A percentile compares a stretch with the other conserved stretches of the same genome.
Conservation (phyloP, 345 rosid species). For the Camelina hispida region DNA sequence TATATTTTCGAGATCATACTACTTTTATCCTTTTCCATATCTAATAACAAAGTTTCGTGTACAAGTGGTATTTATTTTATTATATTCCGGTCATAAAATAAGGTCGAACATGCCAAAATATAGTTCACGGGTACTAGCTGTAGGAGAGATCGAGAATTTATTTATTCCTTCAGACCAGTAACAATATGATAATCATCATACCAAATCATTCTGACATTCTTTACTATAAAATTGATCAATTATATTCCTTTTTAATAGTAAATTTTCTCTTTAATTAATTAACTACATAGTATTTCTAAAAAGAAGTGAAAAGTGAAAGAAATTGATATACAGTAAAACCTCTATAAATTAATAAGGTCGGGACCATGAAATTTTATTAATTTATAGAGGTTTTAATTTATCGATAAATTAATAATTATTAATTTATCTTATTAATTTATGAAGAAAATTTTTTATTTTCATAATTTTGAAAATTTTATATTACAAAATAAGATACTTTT, state of each 20-base stretch:
- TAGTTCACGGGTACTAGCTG: conserved; percentile 32
- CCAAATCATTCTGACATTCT: background rate
- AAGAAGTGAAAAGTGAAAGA: background rate
- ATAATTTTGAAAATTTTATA: too few species aligned
- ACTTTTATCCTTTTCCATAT: conserved; percentile 3
- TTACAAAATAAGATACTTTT: too few species aligned
- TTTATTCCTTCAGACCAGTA: background rate
- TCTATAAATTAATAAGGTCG: too few species aligned
- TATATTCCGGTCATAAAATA: background rate
- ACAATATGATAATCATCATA: conserved; percentile 5
- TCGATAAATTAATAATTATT: too few species aligned
- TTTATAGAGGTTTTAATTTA: too few species aligned
- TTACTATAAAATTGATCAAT: background rate
- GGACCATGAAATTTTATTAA: too few species aligned
- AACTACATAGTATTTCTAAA: too few species aligned
- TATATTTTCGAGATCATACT: background rate
- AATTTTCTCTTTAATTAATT: background rate
- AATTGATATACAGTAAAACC: too few species aligned
- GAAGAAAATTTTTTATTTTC: too few species aligned
- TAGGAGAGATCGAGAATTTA: background rate
- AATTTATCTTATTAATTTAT: too few species aligned
- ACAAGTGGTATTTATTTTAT: conserved; percentile 3
- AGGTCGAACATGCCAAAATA: conserved; percentile 23
- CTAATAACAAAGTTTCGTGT: background rate
- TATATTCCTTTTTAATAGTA: background rate